Base-by-base conservation (phyloP, 2,329 filamentous ascomycete genomes). In the Pseudogymnoascus verrucosus region DNA sequence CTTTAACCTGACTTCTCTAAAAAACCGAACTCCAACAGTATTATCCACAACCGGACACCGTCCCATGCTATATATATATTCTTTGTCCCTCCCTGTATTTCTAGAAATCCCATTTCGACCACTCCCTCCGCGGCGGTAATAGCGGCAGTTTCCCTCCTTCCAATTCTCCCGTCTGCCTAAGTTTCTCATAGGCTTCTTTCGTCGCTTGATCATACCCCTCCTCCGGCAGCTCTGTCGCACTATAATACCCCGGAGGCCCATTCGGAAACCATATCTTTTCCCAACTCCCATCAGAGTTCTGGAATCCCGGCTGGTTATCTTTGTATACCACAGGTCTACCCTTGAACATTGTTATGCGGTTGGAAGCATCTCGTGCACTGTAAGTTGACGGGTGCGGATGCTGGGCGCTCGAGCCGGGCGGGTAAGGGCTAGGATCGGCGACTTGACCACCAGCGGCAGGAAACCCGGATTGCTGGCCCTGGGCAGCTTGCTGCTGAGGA, bases 121-220 rank as follows among this genome's bases (percentile, higher is more conserved):
- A 93, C 71, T 93, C 91, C 66, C 85, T 81, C 75, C 87, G 87
- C 0, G 93, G 93, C 19, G 93, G 90, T 54, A 91, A 77, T 69
- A 89, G 81, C 0, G 93, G 93, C 77, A 96, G 89, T 5, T 86
- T 70, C 0, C 87, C 88, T 37, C 85, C 85, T 44, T 83, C 80
- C 74, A 96, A 96, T 34, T 74, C 75, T 0, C 90, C 90, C 19
- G 83, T 84, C 67, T 84, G 79, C 54, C 81, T 78, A 72, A 92
- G 86, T 51, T 82, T 79, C 64, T 79, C 78, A 77, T 93, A 96
- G 54, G 84, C 81, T 26, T 61, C 79, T 70, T 84, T 84, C 19
- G 84, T 81, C 64, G 80, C 82, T 1, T 85, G 80, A 19, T 84
- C 81, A 66, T 90, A 90, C 39, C 74, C 72, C 5, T 83, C 81